Evolutionary conservation across 768 basidiomycete genomes (phyloP), one percentile per base, ranked within the genome.

Genomic region (Pholiota molesta): DNA sequence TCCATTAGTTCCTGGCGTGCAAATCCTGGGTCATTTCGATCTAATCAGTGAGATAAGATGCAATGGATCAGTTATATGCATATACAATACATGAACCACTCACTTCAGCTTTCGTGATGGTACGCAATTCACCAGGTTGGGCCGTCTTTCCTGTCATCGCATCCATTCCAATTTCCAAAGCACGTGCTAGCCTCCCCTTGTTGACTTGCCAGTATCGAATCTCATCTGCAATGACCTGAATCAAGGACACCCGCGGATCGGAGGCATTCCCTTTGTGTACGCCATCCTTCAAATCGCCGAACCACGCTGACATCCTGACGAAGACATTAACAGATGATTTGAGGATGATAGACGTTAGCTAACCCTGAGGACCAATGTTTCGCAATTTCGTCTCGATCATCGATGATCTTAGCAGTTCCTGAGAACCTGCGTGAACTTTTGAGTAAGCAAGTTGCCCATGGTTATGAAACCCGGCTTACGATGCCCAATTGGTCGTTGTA

Each of bases 261-360:
- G 81, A 77, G 31, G 81, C 81, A 67, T 89, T 85, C n/a, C 94
- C 95, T 67, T 86, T 89, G 73, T 95, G 94, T 6, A 90, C 76
- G 17, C 91, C 92, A 65, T 97, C 94, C 33, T 88, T 88, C 58
- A 95, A 79, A 70, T 97, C 90, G 39, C 92, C 93, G 67, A 96
- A 96, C 82, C 93, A 97, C 0, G 88, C 90, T 9, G 82, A 72
- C 33, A 85, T 79, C 2, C 90, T 92, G 52, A 21, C 9, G n/a
- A 26, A 16, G 11, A 37, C 47, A 26, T 56, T 21, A 39, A 29
- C 14, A 21, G 39, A 17, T 62, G 19, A 16, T 40, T 10, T 14
- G 33, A 31, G 23, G 73, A 44, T 35, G 17, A 13, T 13, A n/a
- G n/a, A n/a, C 29, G 47, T 3, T 17, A 9, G 39, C 80, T 57